Percentiles rank a stretch among this genome's conserved stretches.
Evolutionary conservation across 1,284 basidiomycete genomes (phyloP).

Genomic region (Cronartium quercuum): DNA sequence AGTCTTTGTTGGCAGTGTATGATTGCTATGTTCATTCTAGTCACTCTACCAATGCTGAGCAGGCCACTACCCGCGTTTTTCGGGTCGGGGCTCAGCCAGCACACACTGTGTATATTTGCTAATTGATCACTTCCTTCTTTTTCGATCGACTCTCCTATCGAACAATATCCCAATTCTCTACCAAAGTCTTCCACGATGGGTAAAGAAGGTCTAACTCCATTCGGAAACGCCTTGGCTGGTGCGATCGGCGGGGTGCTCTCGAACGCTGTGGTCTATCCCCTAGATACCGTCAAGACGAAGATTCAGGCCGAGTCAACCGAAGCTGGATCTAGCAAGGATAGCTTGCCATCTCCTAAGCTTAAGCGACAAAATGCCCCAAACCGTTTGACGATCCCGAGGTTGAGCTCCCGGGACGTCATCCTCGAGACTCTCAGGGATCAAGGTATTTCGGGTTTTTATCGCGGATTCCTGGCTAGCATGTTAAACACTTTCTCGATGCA

Average conservation of each 20-base stretch:
- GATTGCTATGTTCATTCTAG: no score
- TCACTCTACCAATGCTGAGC: no score
- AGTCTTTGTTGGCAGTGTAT: no score
- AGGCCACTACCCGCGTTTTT: no score
- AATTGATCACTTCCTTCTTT: no score
- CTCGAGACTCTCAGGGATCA: slow-evolving; percentile 69
- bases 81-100: no score
- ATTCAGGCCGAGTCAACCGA: slow-evolving; percentile 64
- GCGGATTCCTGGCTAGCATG: slow-evolving; percentile 96
- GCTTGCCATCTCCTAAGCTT: slow-evolving; percentile 40
- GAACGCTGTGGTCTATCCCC: slow-evolving; percentile 90
- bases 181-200: slow-evolving; percentile 3
- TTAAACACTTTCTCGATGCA: slow-evolving; percentile 91
- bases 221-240: slow-evolving; percentile 86
- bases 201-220: slow-evolving; percentile 65
- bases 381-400: slow-evolving; percentile 44
- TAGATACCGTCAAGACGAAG: slow-evolving; percentile 90
- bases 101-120: no score
- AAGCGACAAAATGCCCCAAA: slow-evolving; percentile 44
- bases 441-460: slow-evolving; percentile 75
- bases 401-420: slow-evolving; percentile 49
- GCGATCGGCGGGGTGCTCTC: slow-evolving; percentile 89
- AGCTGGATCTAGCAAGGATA: slow-evolving; percentile 47
- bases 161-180: background rate
- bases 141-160: no score